Evolutionary conservation across 2,329 filamentous ascomycete genomes (phyloP), one percentile per base, ranked within the genome.

Genomic region (Fusarium sp.): DNA sequence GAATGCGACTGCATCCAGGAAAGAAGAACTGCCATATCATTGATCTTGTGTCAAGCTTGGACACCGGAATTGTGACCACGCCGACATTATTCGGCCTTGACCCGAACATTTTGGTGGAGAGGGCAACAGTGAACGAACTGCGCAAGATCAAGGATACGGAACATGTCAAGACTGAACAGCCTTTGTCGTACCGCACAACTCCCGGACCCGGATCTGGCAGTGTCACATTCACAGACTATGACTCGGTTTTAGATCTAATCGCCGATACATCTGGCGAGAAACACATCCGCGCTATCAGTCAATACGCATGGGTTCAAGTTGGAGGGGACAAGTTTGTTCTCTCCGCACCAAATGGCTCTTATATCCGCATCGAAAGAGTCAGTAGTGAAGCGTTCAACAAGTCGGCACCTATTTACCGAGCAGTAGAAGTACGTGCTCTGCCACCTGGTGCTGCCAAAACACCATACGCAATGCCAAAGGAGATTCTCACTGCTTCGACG

Each of bases 11-110:
- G 42, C 87, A 93, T 77, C 85, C 90, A 1, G 92, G 88, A 15
- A 99, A 99, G 80, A 83, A 90, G 42, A 89, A 98, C 76, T 99
- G 96, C 73, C 96, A 98, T 78, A 86, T 99, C 64, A 97, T 99
- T 75, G 96, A 99, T 79, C 94, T 99, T 89, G 96, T 98, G 1
- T 92, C 95, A 0, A 94, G 90, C 40, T 83, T 98, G 24, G 89
- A 90, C 54, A 92, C 90, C 0, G 96, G 96, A 7, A 92, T 99
- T 54, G 88, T 97, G 5, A 97, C 94, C 1, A 94, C 93, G 0
- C 95, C 96, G 1, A 98, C 96, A 0, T 84, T 99, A 3, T 98
- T 98, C 74, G 96, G 96, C 2, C 88, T 99, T 10, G 93, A 98
- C 77, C 95, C 96, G 2, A 86, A 88, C 29, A 91, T 95, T 76